Evolutionary conservation across 176 grass and related monocot species (phyloP).

Genomic region (Bromus sterilis): DNA sequence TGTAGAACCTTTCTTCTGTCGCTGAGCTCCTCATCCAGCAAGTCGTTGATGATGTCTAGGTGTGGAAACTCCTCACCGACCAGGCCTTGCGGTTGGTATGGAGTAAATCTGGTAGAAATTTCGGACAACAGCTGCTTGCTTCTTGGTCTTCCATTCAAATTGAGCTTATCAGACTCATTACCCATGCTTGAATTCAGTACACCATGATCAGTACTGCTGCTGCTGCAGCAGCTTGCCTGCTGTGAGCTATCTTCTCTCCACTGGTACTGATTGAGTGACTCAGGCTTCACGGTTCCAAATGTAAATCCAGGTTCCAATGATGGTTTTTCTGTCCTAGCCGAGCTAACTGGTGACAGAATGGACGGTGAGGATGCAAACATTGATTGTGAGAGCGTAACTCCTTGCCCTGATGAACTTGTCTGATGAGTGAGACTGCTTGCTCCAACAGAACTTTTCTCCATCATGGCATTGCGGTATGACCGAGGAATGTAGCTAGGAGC

Average conservation of each 20-base stretch:
- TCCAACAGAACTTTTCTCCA: conserved; percentile 43
- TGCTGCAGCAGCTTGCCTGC: conserved; percentile 35
- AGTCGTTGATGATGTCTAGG: conserved; percentile 97
- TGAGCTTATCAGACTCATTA: conserved; percentile 48
- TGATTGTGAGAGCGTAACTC: conserved; percentile 27
- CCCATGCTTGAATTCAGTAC: conserved; percentile 24
- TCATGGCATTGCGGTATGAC: conserved; percentile 92
- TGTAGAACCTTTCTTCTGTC: conserved; percentile 41
- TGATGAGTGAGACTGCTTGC: conserved; percentile 23
- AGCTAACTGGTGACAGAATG: conserved; percentile 29
- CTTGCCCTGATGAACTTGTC: conserved; percentile 27
- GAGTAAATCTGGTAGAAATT: conserved; percentile 52
- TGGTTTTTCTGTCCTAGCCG: conserved; percentile 31
- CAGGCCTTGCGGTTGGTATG: conserved; percentile 51
- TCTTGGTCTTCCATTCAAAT: conserved; percentile 33
- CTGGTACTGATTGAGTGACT: conserved; percentile 42
- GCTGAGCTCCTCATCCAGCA: conserved; percentile 76
- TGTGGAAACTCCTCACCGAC: conserved; percentile 82
- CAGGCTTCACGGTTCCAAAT: conserved; percentile 58
- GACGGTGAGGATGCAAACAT: conserved; percentile 40
- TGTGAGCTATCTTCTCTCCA: conserved; percentile 40
- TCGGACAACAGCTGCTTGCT: conserved; percentile 36
- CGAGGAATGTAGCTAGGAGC: conserved; percentile 57
- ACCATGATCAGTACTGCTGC: conserved; percentile 5
- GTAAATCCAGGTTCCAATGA: conserved; percentile 46